Evolutionary conservation across 1,139 yeast genomes (phyloP), one percentile per base, ranked within the genome.

Genomic region (Scheffersomyces quercinus): DNA sequence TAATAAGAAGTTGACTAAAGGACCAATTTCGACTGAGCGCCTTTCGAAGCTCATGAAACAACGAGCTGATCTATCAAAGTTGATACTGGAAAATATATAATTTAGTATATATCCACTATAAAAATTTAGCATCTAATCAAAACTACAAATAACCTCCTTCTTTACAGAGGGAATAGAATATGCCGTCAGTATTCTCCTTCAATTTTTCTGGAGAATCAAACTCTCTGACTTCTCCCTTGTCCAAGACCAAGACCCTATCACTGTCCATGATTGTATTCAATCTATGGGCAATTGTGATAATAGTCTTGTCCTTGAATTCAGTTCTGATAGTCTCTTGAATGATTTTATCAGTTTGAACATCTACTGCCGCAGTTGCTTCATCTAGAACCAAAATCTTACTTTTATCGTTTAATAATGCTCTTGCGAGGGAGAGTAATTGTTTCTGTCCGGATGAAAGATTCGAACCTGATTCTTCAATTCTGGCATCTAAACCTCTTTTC

Each of bases 1-100:
- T 7, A 79, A 81, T 53, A 67, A 70, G 39, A 70, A 72, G 35
- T 51, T 81, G 29, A 42, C 75, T 33, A 65, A 62, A 31, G 58
- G 60, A 28, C 66, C 67, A n/a, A 52, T 64, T 29, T 42, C 69
- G 28, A 64, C 67, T 14, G 55, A 64, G 33, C 54, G 76, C 34
- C 47, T 62, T 14, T 58, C 54, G 40, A 72, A 72, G 49, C 55
- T 74, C n/a, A 48, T 42, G 45, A 59, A 52, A 38, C 68, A 57
- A 49, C 59, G 81, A 52, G 79, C 70, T 10, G 73, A 65, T 51
- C 58, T 61, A 36, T 55, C 60, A 26, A 31, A 31, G 11, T 20
- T 31, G 24, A 31, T 31, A 14, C 7, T n/a, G 10, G 35, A 31
- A 14, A 14, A 14, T 20, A 13, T 31, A 10, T 31, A 31, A 31